Percentiles rank a stretch among this genome's conserved stretches.
Conservation (phyloP, 2,329 filamentous ascomycete genomes). For the Malbranchea zuffiana region DNA sequence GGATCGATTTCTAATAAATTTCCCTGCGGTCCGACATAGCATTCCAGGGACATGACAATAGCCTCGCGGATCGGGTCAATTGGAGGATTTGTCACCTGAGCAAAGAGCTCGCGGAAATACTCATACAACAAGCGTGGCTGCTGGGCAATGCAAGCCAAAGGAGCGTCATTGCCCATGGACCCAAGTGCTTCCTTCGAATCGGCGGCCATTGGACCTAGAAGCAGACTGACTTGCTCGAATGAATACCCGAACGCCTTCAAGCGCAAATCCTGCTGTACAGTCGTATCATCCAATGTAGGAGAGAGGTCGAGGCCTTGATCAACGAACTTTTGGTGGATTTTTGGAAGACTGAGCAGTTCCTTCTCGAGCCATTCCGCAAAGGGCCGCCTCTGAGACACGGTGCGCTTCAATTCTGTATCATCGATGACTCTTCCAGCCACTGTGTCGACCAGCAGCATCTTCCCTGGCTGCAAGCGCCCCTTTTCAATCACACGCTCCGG, state of each 20-base stretch:
- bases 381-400: conserved; percentile 74
- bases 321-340: conserved; percentile 50
- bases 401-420: conserved; percentile 80
- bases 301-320: conserved; percentile 51
- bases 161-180: conserved; percentile 96
- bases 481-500: conserved; percentile 86
- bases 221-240: conserved; percentile 83
- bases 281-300: conserved; percentile 54
- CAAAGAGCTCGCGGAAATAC: conserved; percentile 96
- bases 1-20: conserved; percentile 90
- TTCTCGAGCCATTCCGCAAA: conserved; percentile 82
- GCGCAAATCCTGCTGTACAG: conserved; percentile 72
- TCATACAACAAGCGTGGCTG: conserved; percentile 83
- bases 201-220: conserved; percentile 89
- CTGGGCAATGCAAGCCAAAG: conserved; percentile 79
- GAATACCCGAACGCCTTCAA: conserved; percentile 87
- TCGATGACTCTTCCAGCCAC: conserved; percentile 86
- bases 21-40: conserved; percentile 90
- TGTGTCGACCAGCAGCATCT: conserved; percentile 93
- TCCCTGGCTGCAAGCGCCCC: conserved; percentile 83
- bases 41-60: conserved; percentile 95
- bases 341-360: conserved; percentile 70
- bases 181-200: conserved; percentile 95
- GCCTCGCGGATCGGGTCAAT: conserved; percentile 96
- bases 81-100: conserved; percentile 93